phyloP scores from a whole-genome alignment of 176 grass and related monocot species.

The Aegilops sharonensis region DNA sequence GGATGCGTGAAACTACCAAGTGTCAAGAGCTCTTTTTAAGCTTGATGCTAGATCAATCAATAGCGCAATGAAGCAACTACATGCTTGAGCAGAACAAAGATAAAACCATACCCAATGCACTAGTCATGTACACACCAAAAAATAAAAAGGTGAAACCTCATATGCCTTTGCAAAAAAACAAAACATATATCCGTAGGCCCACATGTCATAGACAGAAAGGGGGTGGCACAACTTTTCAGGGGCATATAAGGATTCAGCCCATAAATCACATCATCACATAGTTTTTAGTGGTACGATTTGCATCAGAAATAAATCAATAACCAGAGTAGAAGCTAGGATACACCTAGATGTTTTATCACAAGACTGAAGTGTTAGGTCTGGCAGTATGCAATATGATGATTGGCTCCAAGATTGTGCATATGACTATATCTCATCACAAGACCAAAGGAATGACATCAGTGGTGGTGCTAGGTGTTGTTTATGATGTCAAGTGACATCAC shows the following conservation, averaged over 20 bases:
- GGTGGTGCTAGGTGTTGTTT: too few relatives aligned
- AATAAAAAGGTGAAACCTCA: not conserved
- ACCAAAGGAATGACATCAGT: not conserved
- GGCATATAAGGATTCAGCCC: not conserved
- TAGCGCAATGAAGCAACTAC: not conserved
- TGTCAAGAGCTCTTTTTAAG: not conserved
- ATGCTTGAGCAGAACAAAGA: not conserved
- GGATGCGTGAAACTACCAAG: not conserved
- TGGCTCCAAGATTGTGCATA: not conserved
- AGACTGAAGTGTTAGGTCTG: not conserved
- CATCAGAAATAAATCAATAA: not conserved
- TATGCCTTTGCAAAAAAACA: too few relatives aligned
- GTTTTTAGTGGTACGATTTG: not conserved
- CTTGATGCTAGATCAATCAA: not conserved
- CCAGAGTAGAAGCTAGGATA: not conserved
- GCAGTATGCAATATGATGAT: slow-evolving; percentile 4
- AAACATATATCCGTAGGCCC: too few relatives aligned
- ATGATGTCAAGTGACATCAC: too few relatives aligned
- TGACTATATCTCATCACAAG: not conserved
- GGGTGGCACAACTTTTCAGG: not conserved
- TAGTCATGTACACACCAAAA: not conserved
- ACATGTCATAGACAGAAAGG: not conserved
- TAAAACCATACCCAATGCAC: too few relatives aligned
- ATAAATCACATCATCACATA: not conserved
- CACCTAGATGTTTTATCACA: not conserved